A percentile compares a stretch with the other conserved stretches of the same genome.
Evolutionary conservation across 192 early-diverging fungal species (phyloP).

Genomic region (Coemansia sp.): DNA sequence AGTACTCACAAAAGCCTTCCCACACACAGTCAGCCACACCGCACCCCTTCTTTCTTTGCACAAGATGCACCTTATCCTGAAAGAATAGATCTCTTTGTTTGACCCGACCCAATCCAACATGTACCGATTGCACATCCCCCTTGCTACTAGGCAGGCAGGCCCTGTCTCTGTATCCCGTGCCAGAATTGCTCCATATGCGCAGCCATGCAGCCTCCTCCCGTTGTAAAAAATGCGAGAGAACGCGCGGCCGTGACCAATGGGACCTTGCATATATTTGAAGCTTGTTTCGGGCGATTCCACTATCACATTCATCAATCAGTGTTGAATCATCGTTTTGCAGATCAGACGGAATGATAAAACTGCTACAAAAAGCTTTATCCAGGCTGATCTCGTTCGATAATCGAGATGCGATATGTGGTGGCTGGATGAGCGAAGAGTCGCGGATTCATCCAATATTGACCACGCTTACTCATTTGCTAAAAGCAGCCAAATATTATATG

Average conservation of each 20-base stretch:
- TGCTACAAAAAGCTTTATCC: neutral
- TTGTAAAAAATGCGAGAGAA: neutral
- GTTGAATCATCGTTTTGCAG: neutral
- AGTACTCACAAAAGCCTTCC: conserved; percentile 6
- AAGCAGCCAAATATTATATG: no score
- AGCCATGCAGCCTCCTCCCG: neutral
- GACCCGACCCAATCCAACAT: no score
- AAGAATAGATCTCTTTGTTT: no score
- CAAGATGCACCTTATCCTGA: no score
- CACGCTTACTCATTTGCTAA: neutral
- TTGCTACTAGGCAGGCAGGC: neutral
- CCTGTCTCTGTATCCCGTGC: neutral
- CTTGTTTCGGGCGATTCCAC: neutral
- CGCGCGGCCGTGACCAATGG: neutral
- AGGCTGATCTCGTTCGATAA: neutral
- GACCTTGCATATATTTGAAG: neutral
- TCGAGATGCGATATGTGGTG: neutral
- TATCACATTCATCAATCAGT: neutral
- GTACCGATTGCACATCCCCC: no score
- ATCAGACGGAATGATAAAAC: neutral
- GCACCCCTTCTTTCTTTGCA: no score
- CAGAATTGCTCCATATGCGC: conserved; percentile 7
- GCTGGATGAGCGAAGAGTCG: no score
- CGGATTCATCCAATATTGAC: neutral
- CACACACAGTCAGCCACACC: no score